These are phyloP conservation scores for Vaccinium darrowii DNA, from an alignment of 148 eudicot genomes.

Conservation along the genomic window DNA sequence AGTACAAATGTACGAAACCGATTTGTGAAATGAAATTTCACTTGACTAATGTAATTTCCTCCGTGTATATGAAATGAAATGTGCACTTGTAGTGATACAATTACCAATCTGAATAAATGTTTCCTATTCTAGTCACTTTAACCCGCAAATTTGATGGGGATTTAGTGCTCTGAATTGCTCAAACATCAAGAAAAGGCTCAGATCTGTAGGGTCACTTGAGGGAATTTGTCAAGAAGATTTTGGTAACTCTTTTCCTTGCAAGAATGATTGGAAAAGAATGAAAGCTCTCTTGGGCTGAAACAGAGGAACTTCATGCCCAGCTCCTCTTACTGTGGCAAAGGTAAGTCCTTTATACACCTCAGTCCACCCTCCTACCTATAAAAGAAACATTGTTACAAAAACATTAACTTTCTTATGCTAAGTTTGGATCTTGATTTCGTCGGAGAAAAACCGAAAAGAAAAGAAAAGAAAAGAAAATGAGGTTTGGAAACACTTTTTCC, in stretches of 20 bases:
- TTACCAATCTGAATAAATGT: conserved; percentile 20
- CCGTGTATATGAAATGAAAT: background rate
- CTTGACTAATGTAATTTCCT: background rate
- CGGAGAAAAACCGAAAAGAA: background rate
- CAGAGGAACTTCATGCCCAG: conserved; percentile 57
- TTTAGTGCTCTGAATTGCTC: conserved; percentile 3
- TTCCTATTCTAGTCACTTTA: conserved; percentile 16
- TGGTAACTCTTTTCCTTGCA: conserved; percentile 38
- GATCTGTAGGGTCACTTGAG: background rate
- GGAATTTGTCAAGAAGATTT: conserved; percentile 14
- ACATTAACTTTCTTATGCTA: background rate
- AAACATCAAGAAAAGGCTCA: background rate
- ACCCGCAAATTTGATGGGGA: background rate
- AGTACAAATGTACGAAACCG: background rate
- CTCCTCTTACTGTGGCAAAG: conserved; percentile 53
- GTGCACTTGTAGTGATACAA: conserved; percentile 2
- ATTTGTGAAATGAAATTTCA: background rate
- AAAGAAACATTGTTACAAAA: background rate
- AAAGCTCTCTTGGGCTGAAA: conserved; percentile 47
- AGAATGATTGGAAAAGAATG: conserved; percentile 36
- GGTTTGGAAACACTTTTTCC: background rate
- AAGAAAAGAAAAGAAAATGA: background rate
- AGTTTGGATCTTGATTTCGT: background rate
- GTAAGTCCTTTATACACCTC: conserved; percentile 47
- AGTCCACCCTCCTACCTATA: conserved; percentile 56